phyloP scores from a whole-genome alignment of 2,329 filamentous ascomycete species.

The Blumeria graminis region DNA sequence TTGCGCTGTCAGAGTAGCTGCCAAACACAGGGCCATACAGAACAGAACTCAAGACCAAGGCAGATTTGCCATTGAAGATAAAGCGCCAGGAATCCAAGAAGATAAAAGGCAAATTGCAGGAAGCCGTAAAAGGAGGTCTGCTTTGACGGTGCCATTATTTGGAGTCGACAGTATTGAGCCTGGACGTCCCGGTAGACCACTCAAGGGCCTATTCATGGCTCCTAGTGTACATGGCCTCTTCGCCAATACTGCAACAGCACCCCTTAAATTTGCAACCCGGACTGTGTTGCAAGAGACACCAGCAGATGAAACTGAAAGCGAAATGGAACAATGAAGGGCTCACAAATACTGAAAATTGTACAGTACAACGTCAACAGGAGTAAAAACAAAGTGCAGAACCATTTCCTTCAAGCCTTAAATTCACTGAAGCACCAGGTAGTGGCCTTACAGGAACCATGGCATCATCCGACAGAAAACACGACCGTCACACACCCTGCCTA shows the following conservation, averaged over 20 bases:
- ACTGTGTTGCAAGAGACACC: too few species aligned
- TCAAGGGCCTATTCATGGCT: not conserved
- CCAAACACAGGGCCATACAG: not conserved
- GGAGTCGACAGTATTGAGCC: not conserved
- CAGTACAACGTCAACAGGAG: conserved; percentile 1
- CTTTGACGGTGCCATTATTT: not conserved
- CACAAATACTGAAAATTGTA: not conserved
- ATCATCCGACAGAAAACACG: too few species aligned
- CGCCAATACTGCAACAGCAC: too few species aligned
- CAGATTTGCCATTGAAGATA: too few species aligned
- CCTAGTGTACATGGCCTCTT: not conserved
- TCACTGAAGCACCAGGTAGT: not conserved
- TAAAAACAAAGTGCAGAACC: not conserved
- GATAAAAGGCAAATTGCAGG: too few species aligned
- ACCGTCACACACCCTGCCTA: too few species aligned
- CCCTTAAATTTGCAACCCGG: too few species aligned
- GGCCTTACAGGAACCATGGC: not conserved
- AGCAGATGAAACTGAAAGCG: too few species aligned
- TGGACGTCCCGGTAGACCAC: not conserved
- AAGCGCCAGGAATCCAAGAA: too few species aligned
- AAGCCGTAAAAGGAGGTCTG: too few species aligned
- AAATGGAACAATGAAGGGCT: not conserved
- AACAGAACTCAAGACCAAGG: not conserved
- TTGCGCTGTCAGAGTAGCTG: not conserved
- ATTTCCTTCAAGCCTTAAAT: not conserved